phyloP scores from a whole-genome alignment of 495 filamentous ascomycete genomes.

The Penicillium canariense region DNA sequence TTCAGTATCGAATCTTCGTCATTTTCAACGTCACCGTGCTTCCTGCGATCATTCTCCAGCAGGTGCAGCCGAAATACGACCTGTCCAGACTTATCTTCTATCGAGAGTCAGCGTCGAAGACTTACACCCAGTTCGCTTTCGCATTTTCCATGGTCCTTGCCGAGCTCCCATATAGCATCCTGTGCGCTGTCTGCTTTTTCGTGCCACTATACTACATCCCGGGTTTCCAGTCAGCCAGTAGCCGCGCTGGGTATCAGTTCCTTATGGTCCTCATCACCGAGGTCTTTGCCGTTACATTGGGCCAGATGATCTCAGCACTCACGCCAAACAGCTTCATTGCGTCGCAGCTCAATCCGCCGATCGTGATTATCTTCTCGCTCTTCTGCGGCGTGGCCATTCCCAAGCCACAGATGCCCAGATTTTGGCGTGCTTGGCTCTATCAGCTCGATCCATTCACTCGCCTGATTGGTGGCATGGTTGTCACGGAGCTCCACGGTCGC shows the following conservation, averaged over 20 bases:
- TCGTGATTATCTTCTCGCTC: conserved; percentile 74
- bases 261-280: conserved; percentile 77
- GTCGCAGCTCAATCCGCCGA: conserved; percentile 70
- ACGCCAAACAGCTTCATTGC: conserved; percentile 71
- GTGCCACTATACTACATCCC: conserved; percentile 74
- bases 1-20: conserved; percentile 80
- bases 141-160: conserved; percentile 67
- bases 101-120: conserved; percentile 74
- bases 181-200: conserved; percentile 74
- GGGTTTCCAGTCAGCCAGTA: conserved; percentile 52
- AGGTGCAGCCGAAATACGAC: conserved; percentile 75
- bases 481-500: conserved; percentile 68
- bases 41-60: conserved; percentile 71
- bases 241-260: conserved; percentile 76
- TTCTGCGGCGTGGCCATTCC: conserved; percentile 86
- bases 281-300: conserved; percentile 71
- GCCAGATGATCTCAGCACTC: conserved; percentile 64
- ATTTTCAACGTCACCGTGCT: conserved; percentile 80
- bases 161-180: conserved; percentile 71
- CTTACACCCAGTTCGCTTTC: conserved; percentile 73
- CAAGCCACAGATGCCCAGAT: conserved; percentile 66
- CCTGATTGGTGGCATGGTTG: conserved; percentile 74
- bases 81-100: conserved; percentile 73
- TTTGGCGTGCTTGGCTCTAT: conserved; percentile 81
- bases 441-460: conserved; percentile 82